phyloP scores from a whole-genome alignment of 139 green algal genomes.

The Gonium pectorale region DNA sequence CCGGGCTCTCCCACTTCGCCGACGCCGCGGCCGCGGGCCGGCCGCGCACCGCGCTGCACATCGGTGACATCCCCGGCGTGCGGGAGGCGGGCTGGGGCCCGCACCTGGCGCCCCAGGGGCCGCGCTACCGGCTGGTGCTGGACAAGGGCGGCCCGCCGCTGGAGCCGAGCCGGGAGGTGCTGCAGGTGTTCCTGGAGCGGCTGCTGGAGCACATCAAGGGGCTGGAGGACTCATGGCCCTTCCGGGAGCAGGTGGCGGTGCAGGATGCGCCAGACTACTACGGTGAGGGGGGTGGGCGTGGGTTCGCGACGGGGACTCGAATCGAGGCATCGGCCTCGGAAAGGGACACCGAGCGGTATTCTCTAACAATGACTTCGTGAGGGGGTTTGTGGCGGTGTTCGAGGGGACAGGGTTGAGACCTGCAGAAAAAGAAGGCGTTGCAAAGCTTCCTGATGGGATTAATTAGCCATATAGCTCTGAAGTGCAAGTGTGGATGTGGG shows the following conservation, averaged over 20 bases:
- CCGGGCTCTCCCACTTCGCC: conserved; percentile 61
- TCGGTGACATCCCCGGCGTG: conserved; percentile 86
- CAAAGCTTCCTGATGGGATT: too few species aligned
- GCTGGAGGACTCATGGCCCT: conserved; percentile 90
- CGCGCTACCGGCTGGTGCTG: conserved; percentile 55
- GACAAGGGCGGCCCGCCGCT: conserved; percentile 27
- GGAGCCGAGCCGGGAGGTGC: conserved; percentile 56
- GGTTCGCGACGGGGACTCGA: too few species aligned
- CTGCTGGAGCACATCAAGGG: conserved; percentile 56
- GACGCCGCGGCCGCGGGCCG: neutral
- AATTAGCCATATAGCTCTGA: too few species aligned
- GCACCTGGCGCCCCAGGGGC: conserved; percentile 12
- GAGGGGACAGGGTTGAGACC: too few species aligned
- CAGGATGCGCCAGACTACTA: conserved; percentile 96
- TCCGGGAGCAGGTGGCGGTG: conserved; percentile 80
- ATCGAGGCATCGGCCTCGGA: too few species aligned
- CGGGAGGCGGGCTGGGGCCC: conserved; percentile 84
- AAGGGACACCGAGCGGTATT: too few species aligned
- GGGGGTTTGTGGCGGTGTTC: too few species aligned
- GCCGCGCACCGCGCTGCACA: conserved; percentile 16
- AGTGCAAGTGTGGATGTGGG: too few species aligned
- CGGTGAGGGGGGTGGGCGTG: conserved; percentile 34
- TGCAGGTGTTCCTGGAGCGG: conserved; percentile 72
- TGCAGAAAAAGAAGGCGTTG: too few species aligned
- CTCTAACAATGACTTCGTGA: too few species aligned